Percentiles rank a stretch among this genome's conserved stretches.
phyloP scores from a whole-genome alignment of 2,329 filamentous ascomycete genomes.

The Myriangium duriaei region DNA sequence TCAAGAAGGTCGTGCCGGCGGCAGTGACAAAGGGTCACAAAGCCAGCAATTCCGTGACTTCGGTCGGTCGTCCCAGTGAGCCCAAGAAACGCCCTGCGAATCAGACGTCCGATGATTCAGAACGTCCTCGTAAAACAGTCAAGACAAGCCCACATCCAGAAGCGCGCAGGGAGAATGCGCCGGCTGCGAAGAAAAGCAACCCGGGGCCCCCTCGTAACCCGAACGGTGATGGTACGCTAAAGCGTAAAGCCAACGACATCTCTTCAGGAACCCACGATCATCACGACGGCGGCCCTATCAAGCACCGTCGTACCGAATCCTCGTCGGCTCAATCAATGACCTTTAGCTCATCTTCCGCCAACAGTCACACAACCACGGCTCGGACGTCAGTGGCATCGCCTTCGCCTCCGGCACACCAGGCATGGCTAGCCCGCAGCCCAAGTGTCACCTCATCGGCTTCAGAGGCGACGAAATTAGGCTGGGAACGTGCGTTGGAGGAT shows the following conservation, averaged over 20 bases:
- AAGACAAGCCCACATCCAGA: conserved; percentile 4
- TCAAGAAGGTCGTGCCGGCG: conserved; percentile 20
- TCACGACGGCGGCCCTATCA: conserved; percentile 15
- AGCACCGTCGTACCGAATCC: conserved; percentile 24
- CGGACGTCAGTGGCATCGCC: conserved; percentile 5
- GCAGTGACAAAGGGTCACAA: conserved; percentile 2
- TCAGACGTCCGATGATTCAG: conserved; percentile 2
- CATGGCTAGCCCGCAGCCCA: conserved; percentile 1
- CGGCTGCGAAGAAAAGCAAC: neutral
- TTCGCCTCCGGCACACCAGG: conserved; percentile 6
- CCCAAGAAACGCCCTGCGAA: conserved; percentile 3
- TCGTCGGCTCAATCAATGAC: conserved; percentile 20
- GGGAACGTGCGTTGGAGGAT: conserved; percentile 24
- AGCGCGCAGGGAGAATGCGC: neutral
- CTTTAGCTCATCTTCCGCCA: conserved; percentile 9
- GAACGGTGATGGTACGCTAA: conserved; percentile 25
- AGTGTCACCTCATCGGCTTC: conserved; percentile 17
- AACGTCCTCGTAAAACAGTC: conserved; percentile 7
- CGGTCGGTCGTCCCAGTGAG: conserved; percentile 8
- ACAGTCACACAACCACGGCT: conserved; percentile 10
- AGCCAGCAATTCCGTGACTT: conserved; percentile 11
- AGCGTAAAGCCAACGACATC: conserved; percentile 34
- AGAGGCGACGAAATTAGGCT: conserved; percentile 18
- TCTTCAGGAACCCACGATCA: conserved; percentile 15
- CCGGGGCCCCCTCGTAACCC: conserved; percentile 1